These are phyloP conservation scores for Toxoplasma gondii DNA, from an alignment of 169 alveolate species.

Conservation along the genomic window DNA sequence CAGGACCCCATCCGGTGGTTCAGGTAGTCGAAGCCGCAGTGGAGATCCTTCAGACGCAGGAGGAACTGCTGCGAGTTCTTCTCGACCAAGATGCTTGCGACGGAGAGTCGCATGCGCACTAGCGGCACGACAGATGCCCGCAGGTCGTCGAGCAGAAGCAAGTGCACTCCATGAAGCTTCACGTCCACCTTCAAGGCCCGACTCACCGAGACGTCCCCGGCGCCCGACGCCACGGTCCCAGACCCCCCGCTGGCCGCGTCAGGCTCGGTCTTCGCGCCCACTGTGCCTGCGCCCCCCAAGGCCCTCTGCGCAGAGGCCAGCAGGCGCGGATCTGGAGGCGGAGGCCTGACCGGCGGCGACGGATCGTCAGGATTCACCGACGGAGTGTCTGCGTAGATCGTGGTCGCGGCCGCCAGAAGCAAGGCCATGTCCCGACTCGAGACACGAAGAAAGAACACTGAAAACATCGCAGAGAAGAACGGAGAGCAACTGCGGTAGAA, in stretches of 20 bases:
- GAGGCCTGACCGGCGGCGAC: slow-evolving; percentile 54
- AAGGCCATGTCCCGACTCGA: slow-evolving; percentile 67
- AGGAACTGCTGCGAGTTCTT: slow-evolving; percentile 44
- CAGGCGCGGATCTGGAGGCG: background rate
- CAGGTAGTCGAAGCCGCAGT: slow-evolving; percentile 45
- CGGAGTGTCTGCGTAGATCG: slow-evolving; percentile 57
- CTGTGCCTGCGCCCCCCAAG: background rate
- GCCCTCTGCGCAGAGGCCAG: background rate
- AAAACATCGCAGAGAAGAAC: background rate
- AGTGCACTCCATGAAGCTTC: slow-evolving; percentile 76
- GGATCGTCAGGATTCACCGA: slow-evolving; percentile 65
- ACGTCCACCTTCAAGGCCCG: slow-evolving; percentile 46
- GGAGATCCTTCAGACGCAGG: slow-evolving; percentile 47
- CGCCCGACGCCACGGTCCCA: background rate
- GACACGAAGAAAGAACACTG: slow-evolving; percentile 62
- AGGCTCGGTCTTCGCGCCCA: slow-evolving; percentile 22
- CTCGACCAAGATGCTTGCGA: slow-evolving; percentile 65
- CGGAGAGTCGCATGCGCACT: slow-evolving; percentile 76
- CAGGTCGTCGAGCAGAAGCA: slow-evolving; percentile 82
- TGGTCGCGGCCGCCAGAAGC: slow-evolving; percentile 63
- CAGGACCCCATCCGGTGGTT: slow-evolving; percentile 58
- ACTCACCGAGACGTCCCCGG: slow-evolving; percentile 2
- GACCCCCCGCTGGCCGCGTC: background rate
- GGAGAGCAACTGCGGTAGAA: background rate
- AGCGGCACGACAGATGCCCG: slow-evolving; percentile 82